Evolutionary conservation across 2,329 filamentous ascomycete species (phyloP), one percentile per base, ranked within the genome.

Genomic region (Colletotrichum sp.): DNA sequence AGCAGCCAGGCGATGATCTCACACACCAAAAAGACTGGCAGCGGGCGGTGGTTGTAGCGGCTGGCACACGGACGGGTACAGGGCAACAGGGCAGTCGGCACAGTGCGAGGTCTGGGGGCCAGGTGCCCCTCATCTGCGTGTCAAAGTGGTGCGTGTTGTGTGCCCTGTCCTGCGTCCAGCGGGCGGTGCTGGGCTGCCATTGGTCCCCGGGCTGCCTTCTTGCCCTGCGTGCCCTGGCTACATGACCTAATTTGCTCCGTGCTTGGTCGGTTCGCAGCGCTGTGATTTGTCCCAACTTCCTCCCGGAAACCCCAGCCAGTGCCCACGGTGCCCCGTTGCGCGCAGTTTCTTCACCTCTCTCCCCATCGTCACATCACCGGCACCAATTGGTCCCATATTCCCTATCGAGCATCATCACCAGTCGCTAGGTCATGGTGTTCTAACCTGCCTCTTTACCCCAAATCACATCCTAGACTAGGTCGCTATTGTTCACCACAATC

Each of bases 401-500:
- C 66, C 75, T 62, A 77, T 76, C 68, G 74, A 76, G 74, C 72
- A 68, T 70, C 75, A 70, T 68, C 75, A 77, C 75, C 77, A 62
- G 44, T 69, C 69, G 70, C 70, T 70, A 72, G 67, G 77, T 78
- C 77, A 78, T 78, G 77, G 77, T 78, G 77, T 77, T 77, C 77
- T 78, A 77, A 78, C 75, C 77, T 76, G 75, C 69, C 72, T 75
- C 73, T 76, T 75, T 72, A 76, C 77, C 75, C 65, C 76, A 65
- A 72, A 72, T 71, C 70, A 78, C 69, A 77, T 72, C 76, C 72
- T 75, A 78, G 77, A 78, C 77, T 78, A 78, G 77, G 77, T 78
- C 77, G 77, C 77, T 78, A 77, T 78, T 78, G 77, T 78, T 77
- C 63, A 71, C 72, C 77, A 77, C 77, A 78, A 78, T 78, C 77